phyloP scores from a whole-genome alignment of 2,329 filamentous ascomycete genomes.

The Diaporthe batatas region DNA sequence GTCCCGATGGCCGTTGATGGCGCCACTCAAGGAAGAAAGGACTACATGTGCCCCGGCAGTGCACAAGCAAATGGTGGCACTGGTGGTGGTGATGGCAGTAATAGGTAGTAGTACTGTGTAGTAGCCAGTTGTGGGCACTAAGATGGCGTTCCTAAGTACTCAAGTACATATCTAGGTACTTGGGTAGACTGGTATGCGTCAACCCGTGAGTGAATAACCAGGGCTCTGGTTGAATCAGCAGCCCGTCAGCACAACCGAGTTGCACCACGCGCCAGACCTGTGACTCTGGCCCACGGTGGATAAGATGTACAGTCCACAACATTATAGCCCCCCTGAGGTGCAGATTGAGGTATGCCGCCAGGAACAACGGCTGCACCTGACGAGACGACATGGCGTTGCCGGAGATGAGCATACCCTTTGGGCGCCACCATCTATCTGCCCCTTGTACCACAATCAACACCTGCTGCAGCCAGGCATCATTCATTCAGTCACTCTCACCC shows the following conservation, averaged over 20 bases:
- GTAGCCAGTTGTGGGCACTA: not conserved
- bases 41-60: not conserved
- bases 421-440: not conserved
- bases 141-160: constrained; percentile 11
- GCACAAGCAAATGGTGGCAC: not conserved
- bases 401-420: constrained; percentile 24
- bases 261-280: not conserved
- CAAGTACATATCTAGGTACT: no score
- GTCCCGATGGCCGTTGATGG: not conserved
- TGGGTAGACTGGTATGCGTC: not conserved
- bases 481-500: not conserved
- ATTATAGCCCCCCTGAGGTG: not conserved
- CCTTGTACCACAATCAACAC: not conserved
- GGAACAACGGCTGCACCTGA: not conserved
- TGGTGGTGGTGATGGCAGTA: not conserved
- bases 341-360: not conserved
- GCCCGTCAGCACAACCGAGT: constrained; percentile 17
- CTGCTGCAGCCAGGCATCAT: not conserved
- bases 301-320: not conserved
- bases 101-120: not conserved
- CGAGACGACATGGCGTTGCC: not conserved
- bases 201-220: not conserved
- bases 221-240: constrained; percentile 11
- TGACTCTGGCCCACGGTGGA: not conserved
- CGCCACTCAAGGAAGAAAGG: no score